phyloP scores from a whole-genome alignment of 2,329 filamentous ascomycete genomes.

The Aureobasidium mangrovei region DNA sequence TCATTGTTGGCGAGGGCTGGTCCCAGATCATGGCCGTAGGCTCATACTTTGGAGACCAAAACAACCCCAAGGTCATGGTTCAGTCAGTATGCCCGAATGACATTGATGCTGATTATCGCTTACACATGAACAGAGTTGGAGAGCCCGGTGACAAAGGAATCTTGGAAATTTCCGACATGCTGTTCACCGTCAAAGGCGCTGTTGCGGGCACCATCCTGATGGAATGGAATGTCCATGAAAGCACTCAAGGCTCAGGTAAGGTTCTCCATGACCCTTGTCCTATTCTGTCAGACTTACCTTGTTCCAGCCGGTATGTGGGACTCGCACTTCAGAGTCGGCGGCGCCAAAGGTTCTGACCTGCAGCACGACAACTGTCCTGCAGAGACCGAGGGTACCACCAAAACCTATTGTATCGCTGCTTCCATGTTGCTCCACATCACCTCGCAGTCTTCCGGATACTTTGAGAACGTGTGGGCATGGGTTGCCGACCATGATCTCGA shows the following conservation, averaged over 20 bases:
- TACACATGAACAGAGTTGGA: constrained; percentile 39
- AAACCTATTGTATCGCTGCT: constrained; percentile 24
- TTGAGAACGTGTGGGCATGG: constrained; percentile 49
- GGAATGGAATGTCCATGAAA: constrained; percentile 43
- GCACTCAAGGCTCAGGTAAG: constrained; percentile 32
- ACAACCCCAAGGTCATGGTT: constrained; percentile 38
- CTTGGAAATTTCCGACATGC: constrained; percentile 45
- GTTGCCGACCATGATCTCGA: constrained; percentile 47
- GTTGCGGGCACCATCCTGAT: constrained; percentile 38
- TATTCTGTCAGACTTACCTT: neutral
- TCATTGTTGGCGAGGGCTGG: constrained; percentile 49
- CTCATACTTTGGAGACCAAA: constrained; percentile 35
- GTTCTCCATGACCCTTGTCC: neutral
- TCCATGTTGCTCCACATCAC: constrained; percentile 43
- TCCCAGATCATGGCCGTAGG: constrained; percentile 43
- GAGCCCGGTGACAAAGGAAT: constrained; percentile 40
- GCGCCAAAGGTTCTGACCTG: constrained; percentile 25
- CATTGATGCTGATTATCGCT: no score
- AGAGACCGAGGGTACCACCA: constrained; percentile 25
- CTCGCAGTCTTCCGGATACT: constrained; percentile 38
- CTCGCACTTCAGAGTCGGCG: constrained; percentile 30
- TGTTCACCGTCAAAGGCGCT: constrained; percentile 42
- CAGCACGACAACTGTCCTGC: constrained; percentile 29
- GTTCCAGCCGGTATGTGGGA: constrained; percentile 34
- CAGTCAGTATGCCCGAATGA: neutral